Conservation (phyloP, 768 basidiomycete species). For the Termitomyces sp. region DNA sequence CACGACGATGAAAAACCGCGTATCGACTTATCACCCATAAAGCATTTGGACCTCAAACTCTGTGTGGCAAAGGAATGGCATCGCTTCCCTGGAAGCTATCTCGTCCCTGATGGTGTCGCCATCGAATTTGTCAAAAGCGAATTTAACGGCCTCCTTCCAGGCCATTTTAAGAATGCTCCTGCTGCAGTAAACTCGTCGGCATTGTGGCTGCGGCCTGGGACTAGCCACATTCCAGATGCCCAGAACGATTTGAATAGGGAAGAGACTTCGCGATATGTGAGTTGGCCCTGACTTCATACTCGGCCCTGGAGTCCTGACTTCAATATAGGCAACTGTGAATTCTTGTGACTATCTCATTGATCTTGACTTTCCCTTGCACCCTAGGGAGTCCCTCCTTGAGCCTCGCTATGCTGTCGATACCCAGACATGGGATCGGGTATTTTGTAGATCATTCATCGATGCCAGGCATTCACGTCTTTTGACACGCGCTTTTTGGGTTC, state of each 20-base stretch:
- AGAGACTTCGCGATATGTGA: conserved; percentile 72
- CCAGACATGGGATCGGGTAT: conserved; percentile 75
- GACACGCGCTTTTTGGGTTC: conserved; percentile 78
- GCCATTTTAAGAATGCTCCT: conserved; percentile 58
- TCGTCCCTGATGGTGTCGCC: conserved; percentile 76
- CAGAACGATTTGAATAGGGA: conserved; percentile 90
- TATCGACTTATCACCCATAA: conserved; percentile 65
- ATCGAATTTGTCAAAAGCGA: conserved; percentile 91
- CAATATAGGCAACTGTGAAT: conserved; percentile 54
- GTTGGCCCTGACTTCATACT: conserved; percentile 9
- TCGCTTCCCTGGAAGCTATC: conserved; percentile 86
- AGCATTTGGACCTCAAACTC: conserved; percentile 64
- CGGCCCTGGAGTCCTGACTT: not conserved
- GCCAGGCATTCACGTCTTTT: conserved; percentile 63
- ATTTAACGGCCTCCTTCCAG: conserved; percentile 85
- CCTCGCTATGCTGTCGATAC: conserved; percentile 73
- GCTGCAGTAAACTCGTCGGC: conserved; percentile 17
- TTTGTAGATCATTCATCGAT: conserved; percentile 83
- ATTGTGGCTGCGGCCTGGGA: conserved; percentile 60
- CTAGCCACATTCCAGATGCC: conserved; percentile 50
- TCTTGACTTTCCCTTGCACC: conserved; percentile 76
- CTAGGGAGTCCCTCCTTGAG: conserved; percentile 50
- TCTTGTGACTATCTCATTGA: conserved; percentile 90
- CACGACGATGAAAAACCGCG: conserved; percentile 39
- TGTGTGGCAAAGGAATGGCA: conserved; percentile 97